Conservation (phyloP, 148 eudicot species). For the Dysphania ambrosioides region DNA sequence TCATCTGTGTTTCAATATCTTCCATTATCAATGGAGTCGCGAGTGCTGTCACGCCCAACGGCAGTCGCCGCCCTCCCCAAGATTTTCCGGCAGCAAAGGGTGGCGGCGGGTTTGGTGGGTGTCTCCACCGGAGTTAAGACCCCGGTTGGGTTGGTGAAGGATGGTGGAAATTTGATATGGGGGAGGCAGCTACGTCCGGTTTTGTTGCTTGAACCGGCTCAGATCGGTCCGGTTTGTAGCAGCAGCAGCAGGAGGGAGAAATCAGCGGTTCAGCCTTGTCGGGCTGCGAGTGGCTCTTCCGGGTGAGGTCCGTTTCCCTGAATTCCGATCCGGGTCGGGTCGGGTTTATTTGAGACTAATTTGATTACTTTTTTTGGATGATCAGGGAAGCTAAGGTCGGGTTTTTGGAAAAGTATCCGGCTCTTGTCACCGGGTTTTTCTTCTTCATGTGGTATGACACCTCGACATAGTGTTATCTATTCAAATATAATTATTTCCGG, state of each 20-base stretch:
- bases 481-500: neutral
- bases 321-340: conserved; percentile 18
- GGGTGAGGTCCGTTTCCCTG: conserved; percentile 90
- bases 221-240: conserved; percentile 12
- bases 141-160: conserved; percentile 32
- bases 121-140: conserved; percentile 29
- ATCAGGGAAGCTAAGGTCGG: conserved; percentile 75
- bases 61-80: conserved; percentile 49
- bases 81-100: conserved; percentile 31
- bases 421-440: conserved; percentile 84
- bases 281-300: conserved; percentile 77
- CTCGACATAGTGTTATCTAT: neutral
- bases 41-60: conserved; percentile 63
- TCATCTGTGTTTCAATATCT: neutral
- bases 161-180: conserved; percentile 74
- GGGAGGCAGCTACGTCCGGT: conserved; percentile 84
- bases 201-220: conserved; percentile 44
- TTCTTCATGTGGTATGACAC: conserved; percentile 99
- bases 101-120: conserved; percentile 15
- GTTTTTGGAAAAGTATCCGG: conserved; percentile 68
- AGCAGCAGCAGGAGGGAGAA: conserved; percentile 29
- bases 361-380: neutral
- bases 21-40: conserved; percentile 71
- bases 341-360: conserved; percentile 24
- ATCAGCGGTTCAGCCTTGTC: conserved; percentile 51